Percentiles rank a stretch among this genome's conserved stretches.
Evolutionary conservation across 1,284 basidiomycete species (phyloP).

Genomic region (Cystobasidiaceae sp.): DNA sequence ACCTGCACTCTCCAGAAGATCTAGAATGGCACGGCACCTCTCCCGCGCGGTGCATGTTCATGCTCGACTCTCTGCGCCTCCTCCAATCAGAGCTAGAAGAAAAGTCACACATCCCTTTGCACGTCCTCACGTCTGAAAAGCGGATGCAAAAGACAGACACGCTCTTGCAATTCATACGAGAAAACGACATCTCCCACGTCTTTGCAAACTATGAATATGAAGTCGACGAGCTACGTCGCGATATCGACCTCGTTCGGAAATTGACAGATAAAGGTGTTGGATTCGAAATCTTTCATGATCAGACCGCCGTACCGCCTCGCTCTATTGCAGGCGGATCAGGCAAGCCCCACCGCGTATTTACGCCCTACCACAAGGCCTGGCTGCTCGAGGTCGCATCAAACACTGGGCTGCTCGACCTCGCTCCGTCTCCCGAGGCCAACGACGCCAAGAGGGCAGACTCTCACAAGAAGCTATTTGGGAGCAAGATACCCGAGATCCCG

Average conservation of each 20-base stretch:
- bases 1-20: conserved; percentile 74
- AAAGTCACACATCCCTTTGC: conserved; percentile 72
- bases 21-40: conserved; percentile 76
- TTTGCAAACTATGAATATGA: conserved; percentile 63
- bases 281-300: conserved; percentile 63
- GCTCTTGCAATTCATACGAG: conserved; percentile 54
- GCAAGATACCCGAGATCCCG: conserved; percentile 33
- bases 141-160: conserved; percentile 51
- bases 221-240: conserved; percentile 80
- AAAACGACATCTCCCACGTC: conserved; percentile 39
- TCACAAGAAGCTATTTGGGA: conserved; percentile 28
- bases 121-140: conserved; percentile 56
- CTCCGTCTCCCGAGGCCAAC: conserved; percentile 39
- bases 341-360: conserved; percentile 62
- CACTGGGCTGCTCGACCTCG: conserved; percentile 40
- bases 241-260: conserved; percentile 60
- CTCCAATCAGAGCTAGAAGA: conserved; percentile 56
- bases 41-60: conserved; percentile 74
- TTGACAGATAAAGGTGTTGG: conserved; percentile 55
- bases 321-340: conserved; percentile 63
- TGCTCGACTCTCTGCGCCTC: conserved; percentile 63
- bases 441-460: conserved; percentile 27
- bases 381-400: conserved; percentile 55
- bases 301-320: conserved; percentile 73
- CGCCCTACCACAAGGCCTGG: conserved; percentile 72